These are phyloP conservation scores for Aquilaria malaccensis DNA, from an alignment of 345 rosid genomes.

Conservation along the genomic window DNA sequence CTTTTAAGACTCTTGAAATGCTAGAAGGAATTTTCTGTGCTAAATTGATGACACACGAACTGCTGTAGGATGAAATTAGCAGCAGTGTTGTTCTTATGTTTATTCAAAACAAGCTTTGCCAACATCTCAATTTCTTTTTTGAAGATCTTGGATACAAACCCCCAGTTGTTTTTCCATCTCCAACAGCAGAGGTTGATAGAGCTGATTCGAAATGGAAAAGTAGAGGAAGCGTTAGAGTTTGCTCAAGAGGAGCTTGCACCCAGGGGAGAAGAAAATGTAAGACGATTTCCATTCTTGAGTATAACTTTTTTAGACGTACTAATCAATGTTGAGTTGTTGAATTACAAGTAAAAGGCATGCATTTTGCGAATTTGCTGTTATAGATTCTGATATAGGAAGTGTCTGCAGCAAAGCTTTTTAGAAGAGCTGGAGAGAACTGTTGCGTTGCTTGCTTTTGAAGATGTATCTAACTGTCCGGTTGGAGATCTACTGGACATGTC, in stretches of 20 bases:
- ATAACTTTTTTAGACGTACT: constrained; percentile 11
- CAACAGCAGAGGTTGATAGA: constrained; percentile 98
- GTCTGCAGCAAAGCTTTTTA: constrained; percentile 68
- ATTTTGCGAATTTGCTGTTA: background rate
- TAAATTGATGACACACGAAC: too few species aligned
- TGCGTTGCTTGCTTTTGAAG: constrained; percentile 87
- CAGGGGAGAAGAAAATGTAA: constrained; percentile 92
- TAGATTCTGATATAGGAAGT: constrained; percentile 1
- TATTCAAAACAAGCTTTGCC: background rate
- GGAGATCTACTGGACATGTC: constrained; percentile 83
- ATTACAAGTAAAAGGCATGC: background rate
- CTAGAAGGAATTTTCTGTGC: too few species aligned
- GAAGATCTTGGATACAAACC: constrained; percentile 90
- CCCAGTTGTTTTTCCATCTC: constrained; percentile 95
- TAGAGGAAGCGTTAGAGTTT: constrained; percentile 94
- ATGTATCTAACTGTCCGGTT: constrained; percentile 78
- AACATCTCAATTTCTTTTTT: background rate
- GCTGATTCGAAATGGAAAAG: constrained; percentile 80
- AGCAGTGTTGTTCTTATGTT: background rate
- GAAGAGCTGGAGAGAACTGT: constrained; percentile 96
- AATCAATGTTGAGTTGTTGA: constrained; percentile 1
- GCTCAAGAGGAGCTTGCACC: constrained; percentile 99
- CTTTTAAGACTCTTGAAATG: too few species aligned
- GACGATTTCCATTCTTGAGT: background rate
- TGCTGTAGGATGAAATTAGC: background rate